Conservation (phyloP, 306 rosid species). For the Cucumis melo region DNA sequence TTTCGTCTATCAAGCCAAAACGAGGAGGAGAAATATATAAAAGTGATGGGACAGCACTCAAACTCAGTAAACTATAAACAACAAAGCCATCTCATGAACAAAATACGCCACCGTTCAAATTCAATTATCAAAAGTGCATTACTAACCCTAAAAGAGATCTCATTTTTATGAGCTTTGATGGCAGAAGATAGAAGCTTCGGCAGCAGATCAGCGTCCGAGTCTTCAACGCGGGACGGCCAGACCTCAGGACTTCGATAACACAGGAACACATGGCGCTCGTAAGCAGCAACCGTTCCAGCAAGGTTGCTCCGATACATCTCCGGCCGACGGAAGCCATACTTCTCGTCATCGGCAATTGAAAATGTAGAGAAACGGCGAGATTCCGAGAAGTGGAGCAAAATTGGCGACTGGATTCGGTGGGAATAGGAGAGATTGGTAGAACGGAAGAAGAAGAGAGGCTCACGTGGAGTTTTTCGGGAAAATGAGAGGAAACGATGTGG, state of each 20-base stretch:
- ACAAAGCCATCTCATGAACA: background rate
- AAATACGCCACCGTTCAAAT: background rate
- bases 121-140: background rate
- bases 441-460: background rate
- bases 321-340: slow-evolving; percentile 58
- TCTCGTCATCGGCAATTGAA: slow-evolving; percentile 24
- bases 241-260: slow-evolving; percentile 55
- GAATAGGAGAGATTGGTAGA: background rate
- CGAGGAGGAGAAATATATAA: background rate
- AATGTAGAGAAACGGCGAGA: slow-evolving; percentile 17
- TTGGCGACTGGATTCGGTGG: background rate
- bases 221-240: slow-evolving; percentile 71
- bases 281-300: slow-evolving; percentile 51
- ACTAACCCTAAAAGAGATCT: slow-evolving; percentile 14
- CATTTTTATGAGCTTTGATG: slow-evolving; percentile 44
- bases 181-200: slow-evolving; percentile 41
- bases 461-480: background rate
- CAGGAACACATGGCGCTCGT: slow-evolving; percentile 81
- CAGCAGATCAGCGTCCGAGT: slow-evolving; percentile 53
- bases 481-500: slow-evolving; percentile 3
- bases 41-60: background rate
- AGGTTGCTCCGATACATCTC: slow-evolving; percentile 66
- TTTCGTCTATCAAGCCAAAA: slow-evolving; percentile 35
- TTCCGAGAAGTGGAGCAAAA: slow-evolving; percentile 13
- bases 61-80: background rate